A percentile compares a stretch with the other conserved stretches of the same genome.
Evolutionary conservation across 2,329 filamentous ascomycete species (phyloP).

Genomic region (Daldinia sp.): DNA sequence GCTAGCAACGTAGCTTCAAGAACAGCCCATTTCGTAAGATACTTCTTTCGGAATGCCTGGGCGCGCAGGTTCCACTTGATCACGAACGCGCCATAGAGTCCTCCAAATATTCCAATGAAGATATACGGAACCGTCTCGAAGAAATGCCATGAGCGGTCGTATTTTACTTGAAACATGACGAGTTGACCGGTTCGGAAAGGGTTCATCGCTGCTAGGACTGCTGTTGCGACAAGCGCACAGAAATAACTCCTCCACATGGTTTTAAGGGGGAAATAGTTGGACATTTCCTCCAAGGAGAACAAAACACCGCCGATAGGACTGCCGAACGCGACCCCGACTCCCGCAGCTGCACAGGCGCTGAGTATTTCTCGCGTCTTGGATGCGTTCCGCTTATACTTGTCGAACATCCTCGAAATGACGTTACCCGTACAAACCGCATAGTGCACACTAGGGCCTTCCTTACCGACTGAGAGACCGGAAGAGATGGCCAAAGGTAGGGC

Average conservation of each 20-base stretch:
- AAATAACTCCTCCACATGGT: slow-evolving; percentile 99
- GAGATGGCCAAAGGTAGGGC: slow-evolving; percentile 91
- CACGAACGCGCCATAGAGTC: slow-evolving; percentile 93
- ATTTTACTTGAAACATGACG: slow-evolving; percentile 98
- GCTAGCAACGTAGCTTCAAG: slow-evolving; percentile 87
- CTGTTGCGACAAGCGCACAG: slow-evolving; percentile 93
- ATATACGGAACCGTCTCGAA: slow-evolving; percentile 96
- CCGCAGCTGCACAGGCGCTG: slow-evolving; percentile 92
- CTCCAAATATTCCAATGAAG: slow-evolving; percentile 89
- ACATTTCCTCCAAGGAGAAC: slow-evolving; percentile 98
- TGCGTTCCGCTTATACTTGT: slow-evolving; percentile 90
- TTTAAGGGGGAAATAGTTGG: slow-evolving; percentile 93
- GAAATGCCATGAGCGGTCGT: slow-evolving; percentile 97
- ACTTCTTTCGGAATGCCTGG: slow-evolving; percentile 93
- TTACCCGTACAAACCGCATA: slow-evolving; percentile 98
- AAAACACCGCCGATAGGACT: slow-evolving; percentile 96
- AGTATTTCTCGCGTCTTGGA: slow-evolving; percentile 95
- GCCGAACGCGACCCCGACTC: slow-evolving; percentile 95
- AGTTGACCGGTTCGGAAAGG: slow-evolving; percentile 96
- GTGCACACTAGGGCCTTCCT: slow-evolving; percentile 98
- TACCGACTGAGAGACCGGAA: slow-evolving; percentile 92
- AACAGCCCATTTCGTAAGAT: slow-evolving; percentile 83
- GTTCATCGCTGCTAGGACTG: slow-evolving; percentile 93
- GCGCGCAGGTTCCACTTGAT: slow-evolving; percentile 97
- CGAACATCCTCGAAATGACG: slow-evolving; percentile 91